Evolutionary conservation across 495 filamentous ascomycete species (phyloP), one percentile per base, ranked within the genome.

Genomic region (Glonium stellatum): DNA sequence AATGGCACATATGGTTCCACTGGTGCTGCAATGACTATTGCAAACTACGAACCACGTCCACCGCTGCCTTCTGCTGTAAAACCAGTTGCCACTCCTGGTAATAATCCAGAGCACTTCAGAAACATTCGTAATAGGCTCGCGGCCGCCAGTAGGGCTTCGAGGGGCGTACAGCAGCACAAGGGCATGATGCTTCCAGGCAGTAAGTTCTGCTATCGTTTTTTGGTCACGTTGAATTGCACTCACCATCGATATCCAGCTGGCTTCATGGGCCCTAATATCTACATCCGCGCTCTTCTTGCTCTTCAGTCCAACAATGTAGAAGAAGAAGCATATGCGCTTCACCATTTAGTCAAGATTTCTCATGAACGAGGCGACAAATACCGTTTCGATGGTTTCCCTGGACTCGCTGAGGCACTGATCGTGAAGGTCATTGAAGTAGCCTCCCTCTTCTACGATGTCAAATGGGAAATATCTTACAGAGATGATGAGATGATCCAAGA

Each of bases 291-390:
- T 54, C 82, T 92, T 48, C 59, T 73, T 15, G 84, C 91, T 0
- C 78, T 99, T 47, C 88, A 87, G 55, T 95, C 89, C 27, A 84
- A 85, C 0, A 84, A 95, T 25, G 78, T 81, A 13, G 82, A 83
- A 22, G 93, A 99, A 68, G 86, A 96, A 61, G 85, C 89, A 25
- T 97, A 91, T 71, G 90, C 89, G 0, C 74, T 97, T 18, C 89
- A 90, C 58, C 92, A 97, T 69, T 76, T 99, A 12, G 92, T 97
- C 58, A 93, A 96, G 70, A 96, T 96, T 18, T 96, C 92, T 0
- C 90, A 88, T 57, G 92, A 97, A 70, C 81, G 89, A 34, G 92
- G 92, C 31, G 95, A 97, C 69, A 96, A 96, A 68, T 96, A 95
- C 72, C 87, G 88, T 62, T 96, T 96, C 59, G 92, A 96, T 58